Base-by-base conservation (phyloP, 2,329 filamentous ascomycete genomes). In the Fusarium nygamai region DNA sequence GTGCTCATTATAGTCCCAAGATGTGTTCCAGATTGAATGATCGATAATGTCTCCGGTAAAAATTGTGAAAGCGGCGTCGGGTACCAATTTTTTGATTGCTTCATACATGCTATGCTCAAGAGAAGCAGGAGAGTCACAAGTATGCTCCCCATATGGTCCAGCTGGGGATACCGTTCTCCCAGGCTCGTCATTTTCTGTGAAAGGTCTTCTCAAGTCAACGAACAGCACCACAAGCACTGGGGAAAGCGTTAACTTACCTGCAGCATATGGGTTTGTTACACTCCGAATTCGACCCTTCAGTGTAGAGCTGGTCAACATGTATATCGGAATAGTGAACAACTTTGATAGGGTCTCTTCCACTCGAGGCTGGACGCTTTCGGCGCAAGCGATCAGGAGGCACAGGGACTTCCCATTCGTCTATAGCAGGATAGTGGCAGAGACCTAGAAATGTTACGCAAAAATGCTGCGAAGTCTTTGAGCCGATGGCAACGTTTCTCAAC, bases 201-300 rank as follows among this genome's bases (percentile, higher is more conserved):
- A 90, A 3, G 84, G 79, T 60, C 85, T 86, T 34, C 20, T 61
- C 31, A 47, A 39, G 43, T 63, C 33, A 73, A 61, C 12, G 27
- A 33, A 34, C 41, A 39, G 14, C 17, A 12, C 2, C 36, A 19
- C 27, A n/a, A 17, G 8, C 8, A 14, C 36, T 11, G 12, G 6
- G 29, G 5, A 33, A 19, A 22, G 6, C 6, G 17, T 33, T 14
- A 24, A 24, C 80, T 79, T 65, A 84, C 76, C 89, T 85, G 80
- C 89, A 91, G 80, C 89, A 91, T 63, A 91, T 88, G 4, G 88
- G 88, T 77, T 90, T 89, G 34, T 84, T 84, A 79, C 89, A 91
- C 68, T 89, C 83, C 29, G 86, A 84, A 75, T 84, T 89, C 12
- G 87, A 83, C 0, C 89, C 89, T 5, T 84, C 80, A 31, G 84